phyloP scores from a whole-genome alignment of 2,329 filamentous ascomycete genomes.

The Penicillium brevicompactum region DNA sequence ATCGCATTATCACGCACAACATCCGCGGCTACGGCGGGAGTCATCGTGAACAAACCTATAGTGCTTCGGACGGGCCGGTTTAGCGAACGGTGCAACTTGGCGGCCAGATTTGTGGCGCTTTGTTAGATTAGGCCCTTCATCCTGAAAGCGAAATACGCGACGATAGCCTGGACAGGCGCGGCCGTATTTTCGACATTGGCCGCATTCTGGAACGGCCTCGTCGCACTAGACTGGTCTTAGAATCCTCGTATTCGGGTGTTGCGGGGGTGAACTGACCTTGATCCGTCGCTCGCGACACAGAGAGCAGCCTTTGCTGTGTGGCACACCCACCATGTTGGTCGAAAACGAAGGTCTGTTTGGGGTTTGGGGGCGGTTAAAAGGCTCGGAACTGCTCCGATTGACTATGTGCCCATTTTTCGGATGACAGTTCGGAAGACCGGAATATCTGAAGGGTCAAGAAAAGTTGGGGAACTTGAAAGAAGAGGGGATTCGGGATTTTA shows the following conservation, averaged over 20 bases:
- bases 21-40: constrained; percentile 11
- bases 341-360: not conserved
- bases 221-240: constrained; percentile 43
- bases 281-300: constrained; percentile 44
- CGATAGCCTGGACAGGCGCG: constrained; percentile 40
- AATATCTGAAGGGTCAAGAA: not conserved
- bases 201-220: constrained; percentile 44
- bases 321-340: constrained; percentile 43
- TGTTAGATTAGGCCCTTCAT: constrained; percentile 39
- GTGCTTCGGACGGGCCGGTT: constrained; percentile 1
- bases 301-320: constrained; percentile 45
- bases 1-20: constrained; percentile 28
- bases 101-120: constrained; percentile 28
- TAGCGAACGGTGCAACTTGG: constrained; percentile 7
- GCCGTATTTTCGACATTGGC: constrained; percentile 41
- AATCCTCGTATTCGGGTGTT: not conserved
- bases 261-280: constrained; percentile 29
- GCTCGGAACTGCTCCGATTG: not conserved
- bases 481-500: not conserved
- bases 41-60: constrained; percentile 3
- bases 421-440: not conserved
- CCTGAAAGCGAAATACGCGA: constrained; percentile 40
- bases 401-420: constrained; percentile 2
- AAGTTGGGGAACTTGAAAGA: not conserved
- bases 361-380: not conserved